Evolutionary conservation across 192 early-diverging fungal species (phyloP), one percentile per base, ranked within the genome.

Genomic region (Umbelopsis sp.): DNA sequence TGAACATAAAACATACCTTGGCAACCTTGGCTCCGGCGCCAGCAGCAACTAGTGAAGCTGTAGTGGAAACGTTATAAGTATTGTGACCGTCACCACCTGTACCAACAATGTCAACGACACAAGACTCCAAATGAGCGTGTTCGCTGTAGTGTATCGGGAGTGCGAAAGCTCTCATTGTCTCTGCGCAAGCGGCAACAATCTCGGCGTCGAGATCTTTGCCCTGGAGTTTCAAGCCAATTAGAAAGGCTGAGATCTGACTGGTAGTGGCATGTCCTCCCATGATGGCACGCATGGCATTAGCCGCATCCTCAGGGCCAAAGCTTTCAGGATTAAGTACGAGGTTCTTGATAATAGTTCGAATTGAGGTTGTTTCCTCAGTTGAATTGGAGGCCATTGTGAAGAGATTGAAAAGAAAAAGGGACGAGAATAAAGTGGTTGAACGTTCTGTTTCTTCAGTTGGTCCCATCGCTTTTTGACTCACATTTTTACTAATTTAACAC

Each of bases 81-180:
- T 98, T 87, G 75, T 95, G 93, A 17, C 96, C 96, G 83, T 99
- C 97, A 10, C 97, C 97, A n/a, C 97, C 97, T 1, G 97, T 99
- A 4, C 97, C 97, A 3, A 98, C 96, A 79, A 97, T 96, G 74
- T 99, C 96, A 3, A 91, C 89, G 8, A 95, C 73, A 51, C 82
- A 80, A 32, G 71, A 85, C 50, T 75, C 80, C 25, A 78, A 74
- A 25, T 82, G 77, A 1, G 72, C 68, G 31, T 87, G 74, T 1
- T 75, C 65, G 7, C 81, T 80, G 41, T 92, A 84, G 25, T 80
- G 62, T 7, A 96, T 82, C 9, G 75, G 77, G 8, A 88, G 70
- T 1, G 93, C 91, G 62, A 90, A 86, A 21, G 85, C 81, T 49
- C 89, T 87, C 90, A 95, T 91, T 34, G 88, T 91, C 0, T 72